Conservation (phyloP, 306 rosid genomes). For the Dalbergia cochinchinensis region DNA sequence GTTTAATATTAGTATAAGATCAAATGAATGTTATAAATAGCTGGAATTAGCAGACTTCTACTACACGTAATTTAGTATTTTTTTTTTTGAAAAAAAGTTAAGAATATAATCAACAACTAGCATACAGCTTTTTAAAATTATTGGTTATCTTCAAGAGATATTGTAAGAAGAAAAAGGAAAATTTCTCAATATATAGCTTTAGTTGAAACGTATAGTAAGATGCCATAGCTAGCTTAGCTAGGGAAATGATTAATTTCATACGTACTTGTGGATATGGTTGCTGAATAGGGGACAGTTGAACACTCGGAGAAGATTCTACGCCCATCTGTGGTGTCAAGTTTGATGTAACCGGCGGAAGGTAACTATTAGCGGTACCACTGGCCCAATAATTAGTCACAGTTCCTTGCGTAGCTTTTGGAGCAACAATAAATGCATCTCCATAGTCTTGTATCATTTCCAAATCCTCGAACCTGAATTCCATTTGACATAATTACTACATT, state of each 20-base stretch:
- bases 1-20: too few relatives aligned
- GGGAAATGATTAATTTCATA: constrained; percentile 15
- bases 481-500: background rate
- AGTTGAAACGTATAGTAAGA: background rate
- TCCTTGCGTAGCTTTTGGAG: background rate
- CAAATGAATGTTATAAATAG: too few relatives aligned
- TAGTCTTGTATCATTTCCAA: background rate
- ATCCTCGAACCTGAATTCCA: constrained; percentile 22
- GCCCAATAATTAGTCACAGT: background rate
- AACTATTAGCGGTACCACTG: background rate
- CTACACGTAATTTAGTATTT: too few relatives aligned
- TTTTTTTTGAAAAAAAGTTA: too few relatives aligned
- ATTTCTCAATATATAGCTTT: too few relatives aligned
- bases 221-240: background rate
- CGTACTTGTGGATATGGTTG: constrained; percentile 20
- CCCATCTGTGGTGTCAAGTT: background rate
- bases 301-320: constrained; percentile 4
- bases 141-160: too few relatives aligned
- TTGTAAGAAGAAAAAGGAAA: too few relatives aligned
- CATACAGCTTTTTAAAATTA: too few relatives aligned
- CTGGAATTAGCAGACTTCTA: too few relatives aligned
- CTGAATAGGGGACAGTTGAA: background rate
- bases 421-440: background rate
- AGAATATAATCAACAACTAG: too few relatives aligned
- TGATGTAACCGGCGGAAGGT: background rate